These are phyloP conservation scores for Goffeauzyma gilvescens DNA, from an alignment of 768 basidiomycete species.

Conservation along the genomic window DNA sequence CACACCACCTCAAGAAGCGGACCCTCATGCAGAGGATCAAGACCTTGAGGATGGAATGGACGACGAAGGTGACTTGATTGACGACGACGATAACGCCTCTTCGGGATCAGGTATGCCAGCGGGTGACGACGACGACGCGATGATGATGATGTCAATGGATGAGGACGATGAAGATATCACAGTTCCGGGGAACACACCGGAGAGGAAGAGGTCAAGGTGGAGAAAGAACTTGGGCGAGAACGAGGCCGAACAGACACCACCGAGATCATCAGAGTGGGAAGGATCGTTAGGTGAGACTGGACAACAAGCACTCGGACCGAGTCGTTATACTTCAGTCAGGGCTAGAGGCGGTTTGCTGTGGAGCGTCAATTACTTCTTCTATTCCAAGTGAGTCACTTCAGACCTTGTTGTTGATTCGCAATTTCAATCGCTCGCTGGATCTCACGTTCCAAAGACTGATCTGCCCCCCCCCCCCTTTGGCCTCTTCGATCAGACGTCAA, in stretches of 20 bases:
- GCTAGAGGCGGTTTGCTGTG: constrained; percentile 48
- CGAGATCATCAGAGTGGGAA: no score
- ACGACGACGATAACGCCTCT: constrained; percentile 7
- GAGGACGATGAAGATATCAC: constrained; percentile 37
- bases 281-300: no score
- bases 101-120: constrained; percentile 33
- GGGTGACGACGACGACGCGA: constrained; percentile 43
- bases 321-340: background rate
- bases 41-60: constrained; percentile 32
- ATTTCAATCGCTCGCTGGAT: no score
- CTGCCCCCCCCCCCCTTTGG: background rate
- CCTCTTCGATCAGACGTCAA: constrained; percentile 20
- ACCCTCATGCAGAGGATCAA: constrained; percentile 56
- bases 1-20: constrained; percentile 75
- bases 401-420: background rate
- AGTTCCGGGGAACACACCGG: no score
- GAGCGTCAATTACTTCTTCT: constrained; percentile 95
- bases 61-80: constrained; percentile 14
- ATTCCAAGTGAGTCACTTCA: constrained; percentile 52
- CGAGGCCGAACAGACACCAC: no score
- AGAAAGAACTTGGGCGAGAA: no score
- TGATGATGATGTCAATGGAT: constrained; percentile 41
- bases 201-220: no score
- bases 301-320: no score
- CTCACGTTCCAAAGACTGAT: background rate